Conservation (phyloP, 2,329 filamentous ascomycete genomes). For the Aureobasidium sp. region DNA sequence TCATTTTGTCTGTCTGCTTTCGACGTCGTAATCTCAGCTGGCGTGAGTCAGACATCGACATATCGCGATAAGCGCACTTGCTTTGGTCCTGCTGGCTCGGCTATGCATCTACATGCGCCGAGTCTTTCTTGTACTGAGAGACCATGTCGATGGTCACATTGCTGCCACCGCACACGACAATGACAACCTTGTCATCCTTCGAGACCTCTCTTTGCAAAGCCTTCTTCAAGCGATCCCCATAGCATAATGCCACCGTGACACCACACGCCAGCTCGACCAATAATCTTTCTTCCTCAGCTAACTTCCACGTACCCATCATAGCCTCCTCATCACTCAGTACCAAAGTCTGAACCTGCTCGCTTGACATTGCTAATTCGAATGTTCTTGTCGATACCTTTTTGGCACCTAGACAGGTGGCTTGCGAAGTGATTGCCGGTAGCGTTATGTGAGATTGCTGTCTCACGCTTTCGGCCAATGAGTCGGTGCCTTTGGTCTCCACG, state of each 20-base stretch:
- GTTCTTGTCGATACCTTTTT: slow-evolving; percentile 60
- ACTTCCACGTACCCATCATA: slow-evolving; percentile 64
- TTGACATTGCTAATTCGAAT: slow-evolving; percentile 54
- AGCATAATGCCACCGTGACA: slow-evolving; percentile 65
- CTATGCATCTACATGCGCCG: slow-evolving; percentile 24
- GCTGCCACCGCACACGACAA: slow-evolving; percentile 71
- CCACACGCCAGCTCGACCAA: slow-evolving; percentile 83
- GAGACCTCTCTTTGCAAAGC: slow-evolving; percentile 55
- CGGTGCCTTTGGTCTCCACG: slow-evolving; percentile 68
- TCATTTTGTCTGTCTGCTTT: background rate
- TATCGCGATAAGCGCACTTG: no score
- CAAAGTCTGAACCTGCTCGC: slow-evolving; percentile 49
- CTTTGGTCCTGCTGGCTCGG: background rate
- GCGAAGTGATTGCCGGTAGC: slow-evolving; percentile 64
- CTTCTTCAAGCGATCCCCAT: slow-evolving; percentile 56
- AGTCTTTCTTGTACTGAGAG: slow-evolving; percentile 41
- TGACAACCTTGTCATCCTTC: slow-evolving; percentile 64
- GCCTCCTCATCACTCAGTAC: slow-evolving; percentile 72
- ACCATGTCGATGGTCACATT: slow-evolving; percentile 48
- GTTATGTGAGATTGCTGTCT: slow-evolving; percentile 48
- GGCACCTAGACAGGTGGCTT: slow-evolving; percentile 70
- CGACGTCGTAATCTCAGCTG: background rate
- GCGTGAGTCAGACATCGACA: background rate
- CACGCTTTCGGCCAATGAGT: slow-evolving; percentile 60
- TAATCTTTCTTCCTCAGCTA: slow-evolving; percentile 74